These are phyloP conservation scores for Thelephora aurantiotincta DNA, from an alignment of 768 basidiomycete species.

Conservation along the genomic window DNA sequence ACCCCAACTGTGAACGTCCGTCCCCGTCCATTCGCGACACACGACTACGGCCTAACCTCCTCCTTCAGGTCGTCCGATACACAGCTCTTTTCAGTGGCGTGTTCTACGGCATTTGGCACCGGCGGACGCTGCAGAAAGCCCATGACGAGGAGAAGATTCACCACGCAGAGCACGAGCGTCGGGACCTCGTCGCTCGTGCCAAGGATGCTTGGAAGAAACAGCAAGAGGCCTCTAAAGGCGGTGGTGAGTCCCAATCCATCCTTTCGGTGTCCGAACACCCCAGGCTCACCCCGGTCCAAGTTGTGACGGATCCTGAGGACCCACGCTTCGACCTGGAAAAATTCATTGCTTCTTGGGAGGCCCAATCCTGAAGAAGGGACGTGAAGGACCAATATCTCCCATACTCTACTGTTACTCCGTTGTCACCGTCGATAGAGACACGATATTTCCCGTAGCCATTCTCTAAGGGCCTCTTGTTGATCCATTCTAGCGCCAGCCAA, in stretches of 20 bases:
- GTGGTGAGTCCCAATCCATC: slow-evolving; percentile 31
- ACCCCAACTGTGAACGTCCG: slow-evolving; percentile 69
- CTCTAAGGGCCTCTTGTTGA: too few relatives aligned
- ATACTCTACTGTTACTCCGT: not conserved
- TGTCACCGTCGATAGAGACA: slow-evolving; percentile 12
- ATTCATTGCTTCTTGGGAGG: slow-evolving; percentile 63
- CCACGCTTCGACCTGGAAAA: slow-evolving; percentile 95
- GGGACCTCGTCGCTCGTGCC: slow-evolving; percentile 71
- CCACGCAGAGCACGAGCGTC: slow-evolving; percentile 57
- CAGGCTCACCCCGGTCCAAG: slow-evolving; percentile 16
- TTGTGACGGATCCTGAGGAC: slow-evolving; percentile 88
- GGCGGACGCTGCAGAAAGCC: slow-evolving; percentile 72
- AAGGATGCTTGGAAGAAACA: slow-evolving; percentile 85
- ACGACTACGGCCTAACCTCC: not conserved
- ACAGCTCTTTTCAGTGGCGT: slow-evolving; percentile 80
- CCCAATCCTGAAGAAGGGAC: slow-evolving; percentile 38
- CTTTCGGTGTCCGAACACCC: not conserved
- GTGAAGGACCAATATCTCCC: not conserved
- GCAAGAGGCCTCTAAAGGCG: slow-evolving; percentile 37
- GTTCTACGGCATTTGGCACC: slow-evolving; percentile 86
- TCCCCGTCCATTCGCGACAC: slow-evolving; percentile 4
- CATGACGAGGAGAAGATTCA: slow-evolving; percentile 68
- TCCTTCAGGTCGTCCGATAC: slow-evolving; percentile 70
- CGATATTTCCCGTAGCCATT: too few relatives aligned
- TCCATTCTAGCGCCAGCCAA: too few relatives aligned